Evolutionary conservation across 305 asterid species (phyloP).

Genomic region (Solanum hybrid): DNA sequence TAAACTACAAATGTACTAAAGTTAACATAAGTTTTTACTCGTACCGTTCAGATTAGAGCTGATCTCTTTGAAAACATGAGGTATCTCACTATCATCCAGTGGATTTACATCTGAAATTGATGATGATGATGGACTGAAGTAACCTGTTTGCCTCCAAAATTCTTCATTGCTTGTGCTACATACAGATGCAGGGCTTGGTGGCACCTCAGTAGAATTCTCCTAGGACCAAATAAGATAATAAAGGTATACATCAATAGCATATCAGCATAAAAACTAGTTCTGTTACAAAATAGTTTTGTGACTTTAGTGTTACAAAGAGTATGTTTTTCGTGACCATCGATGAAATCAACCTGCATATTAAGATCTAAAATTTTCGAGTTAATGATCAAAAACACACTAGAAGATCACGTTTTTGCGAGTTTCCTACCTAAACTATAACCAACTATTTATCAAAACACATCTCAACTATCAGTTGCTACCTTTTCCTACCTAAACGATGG

Average conservation of each 20-base stretch:
- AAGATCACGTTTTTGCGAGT: no score
- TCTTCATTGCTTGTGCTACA: slow-evolving; percentile 77
- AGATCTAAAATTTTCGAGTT: no score
- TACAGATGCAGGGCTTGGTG: slow-evolving; percentile 98
- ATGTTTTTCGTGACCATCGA: no score
- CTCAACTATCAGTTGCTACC: no score
- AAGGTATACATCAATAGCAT: neutral
- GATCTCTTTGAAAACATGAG: slow-evolving; percentile 67
- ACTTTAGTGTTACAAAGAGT: no score
- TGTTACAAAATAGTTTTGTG: neutral
- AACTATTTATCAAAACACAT: no score
- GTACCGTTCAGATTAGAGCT: slow-evolving; percentile 79
- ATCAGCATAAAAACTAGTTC: neutral
- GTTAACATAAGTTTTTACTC: neutral
- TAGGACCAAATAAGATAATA: slow-evolving; percentile 15
- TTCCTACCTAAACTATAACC: no score
- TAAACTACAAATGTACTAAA: neutral
- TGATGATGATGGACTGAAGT: slow-evolving; percentile 22
- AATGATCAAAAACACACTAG: no score
- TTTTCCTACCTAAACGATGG: no score
- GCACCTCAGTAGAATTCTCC: slow-evolving; percentile 93
- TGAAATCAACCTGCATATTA: no score
- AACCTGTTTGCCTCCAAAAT: slow-evolving; percentile 56
- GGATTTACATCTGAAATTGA: slow-evolving; percentile 51
- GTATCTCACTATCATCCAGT: slow-evolving; percentile 54